Base-by-base conservation (phyloP, 441 rosid genomes). In the Gossypium davidsonii region DNA sequence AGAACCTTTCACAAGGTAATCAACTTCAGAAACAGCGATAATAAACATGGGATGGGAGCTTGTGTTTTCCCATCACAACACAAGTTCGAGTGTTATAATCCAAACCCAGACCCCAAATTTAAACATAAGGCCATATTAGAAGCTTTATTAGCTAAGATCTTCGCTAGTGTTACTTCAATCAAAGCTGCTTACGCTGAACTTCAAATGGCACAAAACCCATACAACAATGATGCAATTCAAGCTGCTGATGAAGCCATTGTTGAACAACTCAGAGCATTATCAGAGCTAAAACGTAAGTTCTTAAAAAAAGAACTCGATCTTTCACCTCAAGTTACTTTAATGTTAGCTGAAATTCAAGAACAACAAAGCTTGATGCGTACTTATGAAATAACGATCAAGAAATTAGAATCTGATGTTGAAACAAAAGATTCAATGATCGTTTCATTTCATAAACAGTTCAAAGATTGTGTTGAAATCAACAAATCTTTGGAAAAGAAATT, bases 131-230 rank as follows among this genome's bases (percentile, higher is more conserved):
- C 97, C 0, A 85, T 88, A 0, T 62, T 91, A 18, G 90, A 92
- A 67, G 96, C 99, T 0, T 75, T 92, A 15, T 67, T 83, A 1
- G 90, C 94, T 0, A 85, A 85, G 81, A 85, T 89, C 20, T 89
- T 89, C 70, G 91, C 94, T 0, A 77, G 85, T 14, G 75, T 76
- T 18, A 86, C 91, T 3, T 58, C 91, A 3, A 86, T 89, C 52
- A 89, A 89, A 78, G 94, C 91, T 2, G 85, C 91, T 0, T 89
- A 89, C 70, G 90, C 88, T 0, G 91, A 89, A 86, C 82, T 89
- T 15, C 94, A 89, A 73, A 76, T 89, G 79, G 94, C 90, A 4
- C 91, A 89, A 73, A 72, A 81, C 70, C 94, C 94, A 2, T 89
- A 89, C 83, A 82, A 86, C 76, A 79, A 85, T 73, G 85, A 63